A percentile compares a stretch with the other conserved stretches of the same genome.
Conservation (phyloP, 805 yeast genomes). For the Zygoascus ofunaensis region DNA sequence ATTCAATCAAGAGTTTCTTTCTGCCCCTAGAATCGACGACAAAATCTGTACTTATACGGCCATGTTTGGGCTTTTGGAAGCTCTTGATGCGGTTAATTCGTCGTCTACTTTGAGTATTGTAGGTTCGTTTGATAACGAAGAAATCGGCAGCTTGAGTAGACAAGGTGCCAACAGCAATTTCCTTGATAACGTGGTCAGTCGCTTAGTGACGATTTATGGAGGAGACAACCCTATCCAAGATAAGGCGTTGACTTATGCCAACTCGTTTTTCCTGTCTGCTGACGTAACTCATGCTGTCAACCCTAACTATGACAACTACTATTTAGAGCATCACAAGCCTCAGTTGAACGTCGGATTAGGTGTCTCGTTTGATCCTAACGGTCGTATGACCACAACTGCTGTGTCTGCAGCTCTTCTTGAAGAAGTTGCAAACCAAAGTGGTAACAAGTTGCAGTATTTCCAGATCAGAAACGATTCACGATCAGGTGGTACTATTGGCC, state of each 20-base stretch:
- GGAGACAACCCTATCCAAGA: conserved; percentile 25
- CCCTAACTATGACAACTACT: conserved; percentile 57
- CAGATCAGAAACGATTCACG: conserved; percentile 76
- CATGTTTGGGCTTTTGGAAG: conserved; percentile 42
- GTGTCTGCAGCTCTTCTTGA: conserved; percentile 63
- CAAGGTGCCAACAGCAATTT: conserved; percentile 76
- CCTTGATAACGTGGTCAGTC: conserved; percentile 47
- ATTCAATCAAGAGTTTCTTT: conserved; percentile 58
- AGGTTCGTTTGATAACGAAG: conserved; percentile 70
- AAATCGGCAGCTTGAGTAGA: conserved; percentile 66
- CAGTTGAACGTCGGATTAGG: conserved; percentile 67
- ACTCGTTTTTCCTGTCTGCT: conserved; percentile 67
- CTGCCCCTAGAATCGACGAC: conserved; percentile 77
- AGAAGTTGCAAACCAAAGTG: conserved; percentile 54
- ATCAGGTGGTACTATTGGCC: conserved; percentile 85
- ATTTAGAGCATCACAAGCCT: conserved; percentile 68
- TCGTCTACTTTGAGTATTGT: conserved; percentile 38
- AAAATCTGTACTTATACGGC: conserved; percentile 73
- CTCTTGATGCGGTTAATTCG: conserved; percentile 28
- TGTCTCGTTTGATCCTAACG: conserved; percentile 63
- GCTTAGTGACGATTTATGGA: conserved; percentile 28
- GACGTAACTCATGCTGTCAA: conserved; percentile 75
- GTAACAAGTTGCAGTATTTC: conserved; percentile 62
- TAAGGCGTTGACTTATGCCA: conserved; percentile 43
- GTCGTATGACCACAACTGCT: conserved; percentile 73